Percentiles rank a stretch among this genome's conserved stretches.
phyloP scores from a whole-genome alignment of 495 filamentous ascomycete species.

The Tuber indicum region DNA sequence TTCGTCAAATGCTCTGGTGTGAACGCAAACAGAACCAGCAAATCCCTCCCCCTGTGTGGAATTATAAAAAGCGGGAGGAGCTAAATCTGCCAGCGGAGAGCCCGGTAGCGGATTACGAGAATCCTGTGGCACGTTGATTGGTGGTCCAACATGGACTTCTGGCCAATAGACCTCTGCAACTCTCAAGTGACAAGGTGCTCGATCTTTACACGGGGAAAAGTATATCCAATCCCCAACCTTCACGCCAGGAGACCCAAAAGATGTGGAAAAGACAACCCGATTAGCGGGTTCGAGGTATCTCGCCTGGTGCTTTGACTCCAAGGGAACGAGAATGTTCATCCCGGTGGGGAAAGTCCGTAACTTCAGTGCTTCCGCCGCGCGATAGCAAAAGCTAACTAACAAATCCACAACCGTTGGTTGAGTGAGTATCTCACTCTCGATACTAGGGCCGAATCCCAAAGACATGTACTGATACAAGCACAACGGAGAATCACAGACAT shows the following conservation, averaged over 20 bases:
- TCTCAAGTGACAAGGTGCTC: conserved; percentile 42
- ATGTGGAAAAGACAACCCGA: not conserved
- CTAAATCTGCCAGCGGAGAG: conserved; percentile 9
- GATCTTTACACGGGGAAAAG: conserved; percentile 15
- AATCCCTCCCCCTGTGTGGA: conserved; percentile 3
- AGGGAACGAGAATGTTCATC: conserved; percentile 62
- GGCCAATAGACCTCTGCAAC: conserved; percentile 44
- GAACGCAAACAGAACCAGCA: conserved; percentile 41
- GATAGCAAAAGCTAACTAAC: conserved; percentile 74
- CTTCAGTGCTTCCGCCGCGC: conserved; percentile 47
- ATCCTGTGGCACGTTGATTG: conserved; percentile 28
- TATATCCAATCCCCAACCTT: conserved; percentile 56
- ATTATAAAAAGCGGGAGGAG: not conserved
- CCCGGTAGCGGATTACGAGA: not conserved
- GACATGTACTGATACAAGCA: conserved; percentile 90
- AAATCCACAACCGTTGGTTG: conserved; percentile 83
- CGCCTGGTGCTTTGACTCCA: conserved; percentile 17
- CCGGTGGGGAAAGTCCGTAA: conserved; percentile 63
- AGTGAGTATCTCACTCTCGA: conserved; percentile 75
- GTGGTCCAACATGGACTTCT: conserved; percentile 39
- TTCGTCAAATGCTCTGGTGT: conserved; percentile 53
- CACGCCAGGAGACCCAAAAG: conserved; percentile 40
- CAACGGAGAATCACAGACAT: conserved; percentile 72
- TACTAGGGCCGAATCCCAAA: conserved; percentile 75
- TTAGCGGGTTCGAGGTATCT: not conserved